These are phyloP conservation scores for Vickermania ingenoplastis DNA, from an alignment of 208 protist genomes.

Conservation along the genomic window DNA sequence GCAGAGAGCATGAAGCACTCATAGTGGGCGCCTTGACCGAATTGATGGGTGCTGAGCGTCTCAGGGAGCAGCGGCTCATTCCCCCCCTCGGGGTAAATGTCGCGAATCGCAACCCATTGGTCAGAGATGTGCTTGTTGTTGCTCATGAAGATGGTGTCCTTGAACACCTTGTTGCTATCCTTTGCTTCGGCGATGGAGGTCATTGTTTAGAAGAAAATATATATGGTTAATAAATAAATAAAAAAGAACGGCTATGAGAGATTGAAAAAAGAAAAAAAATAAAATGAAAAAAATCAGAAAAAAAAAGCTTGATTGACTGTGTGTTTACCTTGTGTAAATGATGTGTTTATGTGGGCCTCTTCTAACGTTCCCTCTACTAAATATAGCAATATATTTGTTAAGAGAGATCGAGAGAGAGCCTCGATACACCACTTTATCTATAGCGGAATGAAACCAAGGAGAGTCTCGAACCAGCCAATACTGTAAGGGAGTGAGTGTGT, in stretches of 20 bases:
- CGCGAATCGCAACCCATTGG: conserved; percentile 52
- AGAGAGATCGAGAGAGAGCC: too few species aligned
- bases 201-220: conserved; percentile 4
- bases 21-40: conserved; percentile 73
- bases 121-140: conserved; percentile 48
- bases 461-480: too few species aligned
- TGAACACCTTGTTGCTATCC: conserved; percentile 51
- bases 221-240: conserved; percentile 6
- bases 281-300: conserved; percentile 10
- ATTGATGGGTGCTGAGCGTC: conserved; percentile 50
- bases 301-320: conserved; percentile 5
- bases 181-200: conserved; percentile 22
- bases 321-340: neutral
- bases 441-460: too few species aligned
- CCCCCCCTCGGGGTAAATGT: conserved; percentile 51
- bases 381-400: conserved; percentile 2
- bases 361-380: conserved; percentile 3
- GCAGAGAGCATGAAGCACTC: conserved; percentile 77
- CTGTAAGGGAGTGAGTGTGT: too few species aligned
- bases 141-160: conserved; percentile 57
- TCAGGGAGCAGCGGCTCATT: conserved; percentile 47
- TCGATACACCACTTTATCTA: too few species aligned
- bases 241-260: conserved; percentile 6
- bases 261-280: conserved; percentile 4
- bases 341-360: neutral